Conservation (phyloP, 495 filamentous ascomycete genomes). For the Neurospora intermedia region DNA sequence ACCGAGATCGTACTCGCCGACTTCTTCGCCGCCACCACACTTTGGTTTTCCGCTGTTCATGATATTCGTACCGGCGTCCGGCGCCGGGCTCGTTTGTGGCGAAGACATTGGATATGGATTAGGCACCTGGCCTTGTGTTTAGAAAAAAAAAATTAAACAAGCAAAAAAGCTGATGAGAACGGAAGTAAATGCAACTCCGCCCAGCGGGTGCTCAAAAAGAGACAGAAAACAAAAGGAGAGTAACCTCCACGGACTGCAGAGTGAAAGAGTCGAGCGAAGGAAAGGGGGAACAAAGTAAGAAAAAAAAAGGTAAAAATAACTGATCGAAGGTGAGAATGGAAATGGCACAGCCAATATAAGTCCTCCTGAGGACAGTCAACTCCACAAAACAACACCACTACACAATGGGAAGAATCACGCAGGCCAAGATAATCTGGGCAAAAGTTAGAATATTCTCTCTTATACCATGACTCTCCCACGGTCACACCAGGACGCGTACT, state of each 20-base stretch:
- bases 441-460: background rate
- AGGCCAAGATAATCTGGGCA: constrained; percentile 3
- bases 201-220: background rate
- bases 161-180: constrained; percentile 8
- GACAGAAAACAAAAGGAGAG: constrained; percentile 5
- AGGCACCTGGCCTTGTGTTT: constrained; percentile 7
- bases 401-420: constrained; percentile 4
- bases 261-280: background rate
- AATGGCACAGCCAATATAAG: constrained; percentile 6
- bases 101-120: background rate
- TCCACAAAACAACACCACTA: background rate
- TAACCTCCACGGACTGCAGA: background rate
- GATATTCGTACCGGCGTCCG: constrained; percentile 3
- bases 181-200: background rate
- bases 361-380: constrained; percentile 21
- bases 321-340: constrained; percentile 14
- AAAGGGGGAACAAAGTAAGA: constrained; percentile 9
- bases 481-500: constrained; percentile 5
- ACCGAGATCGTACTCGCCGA: constrained; percentile 37
- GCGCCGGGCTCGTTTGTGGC: constrained; percentile 4
- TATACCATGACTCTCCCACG: constrained; percentile 12
- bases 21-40: constrained; percentile 32
- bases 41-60: constrained; percentile 28
- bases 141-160: constrained; percentile 7
- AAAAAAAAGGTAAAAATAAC: constrained; percentile 10